Base-by-base conservation (phyloP, 2,329 filamentous ascomycete species). In the Chaetomium globosum region DNA sequence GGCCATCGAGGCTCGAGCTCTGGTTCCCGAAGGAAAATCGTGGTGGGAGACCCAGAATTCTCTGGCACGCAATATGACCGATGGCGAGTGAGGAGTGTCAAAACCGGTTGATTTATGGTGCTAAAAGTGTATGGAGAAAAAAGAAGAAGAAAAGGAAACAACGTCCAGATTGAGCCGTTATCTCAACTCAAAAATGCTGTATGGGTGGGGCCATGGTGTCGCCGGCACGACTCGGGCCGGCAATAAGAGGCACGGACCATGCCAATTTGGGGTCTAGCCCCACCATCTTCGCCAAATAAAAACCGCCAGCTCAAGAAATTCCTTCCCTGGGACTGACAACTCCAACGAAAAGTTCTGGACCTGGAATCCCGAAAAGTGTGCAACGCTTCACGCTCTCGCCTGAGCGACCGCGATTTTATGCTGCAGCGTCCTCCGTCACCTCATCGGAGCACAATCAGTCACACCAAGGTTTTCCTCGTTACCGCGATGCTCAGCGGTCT, bases 101-200 rank as follows among this genome's bases (percentile, higher is more conserved):
- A 60, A 61, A 69, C 63, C 67, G 67, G 67, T 69, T 69, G 67
- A 69, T 69, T 69, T 60, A 65, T 67, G 58, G 64, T 68, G 67
- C 67, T 30, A 26, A 65, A 65, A 67, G 63, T 67, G 61, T 63
- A 61, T 36, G 63, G 43, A 64, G 59, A 39, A 33, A 49, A 26
- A 39, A 56, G 49, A 51, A 59, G 23, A 59, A 33, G 26, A 36
- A 28, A 26, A 59, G 51, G 53, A 59, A 31, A 48, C 19, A 5
- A 54, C 21, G 49, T 19, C 21, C n/a, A 28, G 33, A 31, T 13
- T 6, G 33, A 31, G 52, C 26, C 21, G 49, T 10, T 10, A 49
- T n/a, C 39, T 13, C 21, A 43, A 19, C n/a, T 33, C 23, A 33
- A 60, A 64, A 63, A 39, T 49, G 4, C 7, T 39, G 49, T 21